Percentiles rank a stretch among this genome's conserved stretches.
These are phyloP conservation scores for Breynia disticha DNA, from an alignment of 441 rosid species.

Conservation along the genomic window DNA sequence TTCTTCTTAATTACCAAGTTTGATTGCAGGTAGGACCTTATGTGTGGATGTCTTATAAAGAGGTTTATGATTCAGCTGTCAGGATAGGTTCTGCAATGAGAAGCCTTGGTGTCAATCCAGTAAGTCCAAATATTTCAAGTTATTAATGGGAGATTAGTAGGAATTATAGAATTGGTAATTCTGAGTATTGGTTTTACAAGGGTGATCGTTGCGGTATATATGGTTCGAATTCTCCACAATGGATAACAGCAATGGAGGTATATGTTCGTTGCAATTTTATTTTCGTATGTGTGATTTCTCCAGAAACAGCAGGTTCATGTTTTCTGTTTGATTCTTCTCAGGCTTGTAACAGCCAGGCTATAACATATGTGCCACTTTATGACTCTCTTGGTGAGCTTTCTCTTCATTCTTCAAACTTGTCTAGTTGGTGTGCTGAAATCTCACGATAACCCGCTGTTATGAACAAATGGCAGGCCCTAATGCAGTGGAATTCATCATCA, in stretches of 20 bases:
- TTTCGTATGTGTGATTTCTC: no score
- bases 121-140: conserved; percentile 21
- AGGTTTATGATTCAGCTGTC: conserved; percentile 53
- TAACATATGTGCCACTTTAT: conserved; percentile 76
- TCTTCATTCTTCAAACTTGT: neutral
- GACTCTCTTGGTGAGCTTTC: conserved; percentile 63
- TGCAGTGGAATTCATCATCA: conserved; percentile 83
- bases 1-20: no score
- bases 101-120: conserved; percentile 56
- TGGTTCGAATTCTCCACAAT: conserved; percentile 72
- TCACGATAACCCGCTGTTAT: neutral
- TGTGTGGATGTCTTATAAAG: conserved; percentile 66
- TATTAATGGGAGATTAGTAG: neutral
- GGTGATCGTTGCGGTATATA: conserved; percentile 83
- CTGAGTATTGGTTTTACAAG: conserved; percentile 19
- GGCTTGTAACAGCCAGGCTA: conserved; percentile 77
- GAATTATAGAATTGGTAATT: neutral
- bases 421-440: neutral
- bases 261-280: neutral
- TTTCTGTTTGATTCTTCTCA: conserved; percentile 19
- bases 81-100: conserved; percentile 70
- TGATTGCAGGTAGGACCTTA: conserved; percentile 69
- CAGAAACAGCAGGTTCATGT: no score
- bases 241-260: conserved; percentile 88
- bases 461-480: conserved; percentile 47